Base-by-base conservation (phyloP, 164 flowering plant species). In the Akebia trifoliata region DNA sequence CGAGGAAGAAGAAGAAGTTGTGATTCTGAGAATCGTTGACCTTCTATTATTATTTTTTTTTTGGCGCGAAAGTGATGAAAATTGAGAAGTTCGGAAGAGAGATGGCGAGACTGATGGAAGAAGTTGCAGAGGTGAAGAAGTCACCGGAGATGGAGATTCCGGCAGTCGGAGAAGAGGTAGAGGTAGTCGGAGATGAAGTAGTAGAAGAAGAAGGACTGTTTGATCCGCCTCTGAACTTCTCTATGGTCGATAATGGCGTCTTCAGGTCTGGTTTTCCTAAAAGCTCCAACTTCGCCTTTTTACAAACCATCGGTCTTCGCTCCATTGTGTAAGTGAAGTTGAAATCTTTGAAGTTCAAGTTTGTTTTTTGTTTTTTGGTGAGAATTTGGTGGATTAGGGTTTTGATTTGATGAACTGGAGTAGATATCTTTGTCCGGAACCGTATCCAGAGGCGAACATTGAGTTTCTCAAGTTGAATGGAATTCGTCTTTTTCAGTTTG, bases 241-340 rank as follows among this genome's bases (percentile, higher is more conserved):
- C 98, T 3, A 76, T 91, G 87, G 98, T 91, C 21, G 98, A 91
- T 30, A 67, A 80, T 61, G 96, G 98, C 44, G 62, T 91, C 32
- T 91, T 75, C 74, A 57, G 98, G 66, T 91, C 98, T 35, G 98
- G 98, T 18, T 91, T 88, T 50, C 98, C 96, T 2, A 89, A 91
- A 48, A 54, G 74, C 6, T 71, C 89, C 55, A 91, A 86, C 81
- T 88, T 91, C 69, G 49, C 82, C 56, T 91, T 91, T 72, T 65
- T 91, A 15, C 77, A 83, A 59, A 80, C 88, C 42, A 79, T 91
- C 7, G 78, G 82, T 43, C 91, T 91, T 21, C 86, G 90, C 54
- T 88, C 98, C 17, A 74, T 91, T 72, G 65, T 91, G 98, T 88
- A 67, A 71, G 80, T 59, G 24, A 0, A 8, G 26, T 22, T 22